Evolutionary conservation across 2,329 filamentous ascomycete species (phyloP).

Genomic region (Tricladium varicosporioides): DNA sequence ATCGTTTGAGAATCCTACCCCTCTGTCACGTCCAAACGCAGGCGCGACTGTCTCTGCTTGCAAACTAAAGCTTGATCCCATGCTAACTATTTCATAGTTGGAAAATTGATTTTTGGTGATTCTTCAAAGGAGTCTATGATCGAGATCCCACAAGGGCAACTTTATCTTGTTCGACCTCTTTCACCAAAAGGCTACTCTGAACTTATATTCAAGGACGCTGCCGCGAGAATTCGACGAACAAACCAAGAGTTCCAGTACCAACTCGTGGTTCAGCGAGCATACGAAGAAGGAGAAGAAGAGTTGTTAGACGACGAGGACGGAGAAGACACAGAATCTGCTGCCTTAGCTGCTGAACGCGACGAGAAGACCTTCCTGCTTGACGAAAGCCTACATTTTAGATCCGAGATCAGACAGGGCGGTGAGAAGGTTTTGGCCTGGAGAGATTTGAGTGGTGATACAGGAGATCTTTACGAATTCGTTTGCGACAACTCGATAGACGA

Average conservation of each 20-base stretch:
- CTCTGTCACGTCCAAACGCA: constrained; percentile 11
- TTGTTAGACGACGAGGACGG: constrained; percentile 85
- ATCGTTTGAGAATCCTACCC: constrained; percentile 6
- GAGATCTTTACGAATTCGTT: constrained; percentile 97
- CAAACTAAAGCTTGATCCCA: not conserved
- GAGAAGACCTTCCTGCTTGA: constrained; percentile 98
- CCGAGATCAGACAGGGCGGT: constrained; percentile 74
- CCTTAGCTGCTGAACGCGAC: constrained; percentile 79
- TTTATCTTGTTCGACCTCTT: constrained; percentile 92
- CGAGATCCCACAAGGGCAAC: constrained; percentile 91
- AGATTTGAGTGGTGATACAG: constrained; percentile 88
- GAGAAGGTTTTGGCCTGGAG: constrained; percentile 92
- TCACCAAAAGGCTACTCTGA: constrained; percentile 98
- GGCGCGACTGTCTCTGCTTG: constrained; percentile 2
- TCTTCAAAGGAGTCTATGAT: constrained; percentile 81
- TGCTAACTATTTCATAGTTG: constrained; percentile 53
- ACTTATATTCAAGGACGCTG: constrained; percentile 97
- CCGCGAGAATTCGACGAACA: constrained; percentile 86
- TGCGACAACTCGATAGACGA: constrained; percentile 74
- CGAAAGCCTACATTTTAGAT: constrained; percentile 82
- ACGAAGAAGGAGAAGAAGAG: constrained; percentile 96
- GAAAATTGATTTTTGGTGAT: constrained; percentile 90
- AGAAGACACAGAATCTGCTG: constrained; percentile 74
- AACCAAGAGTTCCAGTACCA: constrained; percentile 97
- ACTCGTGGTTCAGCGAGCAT: constrained; percentile 91